Conservation (phyloP, 331 rosid genomes). For the Quercus tomentella region DNA sequence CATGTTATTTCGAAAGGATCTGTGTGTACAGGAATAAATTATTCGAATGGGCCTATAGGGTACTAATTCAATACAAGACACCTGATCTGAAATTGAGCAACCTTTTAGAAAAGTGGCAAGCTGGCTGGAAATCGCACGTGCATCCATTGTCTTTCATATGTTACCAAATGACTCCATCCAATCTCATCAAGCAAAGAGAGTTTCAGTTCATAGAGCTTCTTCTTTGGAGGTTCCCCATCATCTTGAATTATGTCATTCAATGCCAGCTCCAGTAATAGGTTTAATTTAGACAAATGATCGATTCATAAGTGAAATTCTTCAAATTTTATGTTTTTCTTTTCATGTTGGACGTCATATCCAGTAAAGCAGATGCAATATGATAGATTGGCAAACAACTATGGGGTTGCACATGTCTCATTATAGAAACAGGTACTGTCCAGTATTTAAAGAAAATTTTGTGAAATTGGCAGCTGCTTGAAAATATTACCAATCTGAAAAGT, state of each 20-base stretch:
- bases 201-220: conserved; percentile 70
- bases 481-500: neutral
- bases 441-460: neutral
- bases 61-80: neutral
- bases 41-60: neutral
- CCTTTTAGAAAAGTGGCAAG: conserved; percentile 64
- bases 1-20: neutral
- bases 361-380: neutral
- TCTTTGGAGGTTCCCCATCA: conserved; percentile 57
- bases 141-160: conserved; percentile 79
- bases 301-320: neutral
- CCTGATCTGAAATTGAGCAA: neutral
- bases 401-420: no score
- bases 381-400: no score
- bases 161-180: conserved; percentile 73
- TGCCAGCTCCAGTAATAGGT: conserved; percentile 31
- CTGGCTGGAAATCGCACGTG: conserved; percentile 72
- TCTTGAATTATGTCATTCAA: conserved; percentile 70
- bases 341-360: neutral
- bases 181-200: conserved; percentile 77
- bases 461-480: neutral
- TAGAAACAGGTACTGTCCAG: no score
- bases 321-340: neutral
- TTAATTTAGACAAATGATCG: conserved; percentile 1
- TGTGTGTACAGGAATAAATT: neutral